phyloP scores from a whole-genome alignment of 257 asterid species.

The Asclepias syriaca region DNA sequence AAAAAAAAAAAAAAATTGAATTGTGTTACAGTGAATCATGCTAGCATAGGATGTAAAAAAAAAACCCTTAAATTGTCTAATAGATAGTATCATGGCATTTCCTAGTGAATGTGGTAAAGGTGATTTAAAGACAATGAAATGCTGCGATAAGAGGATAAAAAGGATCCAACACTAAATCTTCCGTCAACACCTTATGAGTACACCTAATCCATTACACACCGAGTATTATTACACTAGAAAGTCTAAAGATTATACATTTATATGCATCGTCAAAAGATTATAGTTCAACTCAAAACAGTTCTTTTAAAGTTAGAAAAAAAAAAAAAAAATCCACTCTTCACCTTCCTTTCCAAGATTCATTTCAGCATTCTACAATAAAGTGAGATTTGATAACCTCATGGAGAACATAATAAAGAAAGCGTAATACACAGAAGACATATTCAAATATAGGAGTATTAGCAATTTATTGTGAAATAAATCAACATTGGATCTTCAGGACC shows the following conservation, averaged over 20 bases:
- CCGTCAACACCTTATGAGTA: background rate
- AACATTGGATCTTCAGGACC: conserved; percentile 3
- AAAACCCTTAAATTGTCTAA: background rate
- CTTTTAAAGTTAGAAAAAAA: too few species aligned
- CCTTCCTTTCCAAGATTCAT: background rate
- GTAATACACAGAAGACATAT: conserved; percentile 4
- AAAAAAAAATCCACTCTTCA: conserved; percentile 21
- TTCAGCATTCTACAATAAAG: conserved; percentile 3
- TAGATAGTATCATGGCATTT: background rate
- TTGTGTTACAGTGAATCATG: background rate
- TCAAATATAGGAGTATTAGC: background rate
- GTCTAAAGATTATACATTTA: background rate
- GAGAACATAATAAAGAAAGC: background rate
- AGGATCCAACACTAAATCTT: background rate
- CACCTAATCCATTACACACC: background rate
- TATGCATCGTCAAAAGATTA: background rate
- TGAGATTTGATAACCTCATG: background rate
- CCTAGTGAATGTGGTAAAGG: background rate
- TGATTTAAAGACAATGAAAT: background rate
- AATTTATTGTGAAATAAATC: background rate
- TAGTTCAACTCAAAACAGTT: background rate
- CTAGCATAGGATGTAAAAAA: background rate
- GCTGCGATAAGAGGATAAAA: background rate
- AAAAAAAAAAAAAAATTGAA: background rate
- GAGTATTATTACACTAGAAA: background rate